Conservation (phyloP, 2,329 filamentous ascomycete species). For the Chaetomium globosum region DNA sequence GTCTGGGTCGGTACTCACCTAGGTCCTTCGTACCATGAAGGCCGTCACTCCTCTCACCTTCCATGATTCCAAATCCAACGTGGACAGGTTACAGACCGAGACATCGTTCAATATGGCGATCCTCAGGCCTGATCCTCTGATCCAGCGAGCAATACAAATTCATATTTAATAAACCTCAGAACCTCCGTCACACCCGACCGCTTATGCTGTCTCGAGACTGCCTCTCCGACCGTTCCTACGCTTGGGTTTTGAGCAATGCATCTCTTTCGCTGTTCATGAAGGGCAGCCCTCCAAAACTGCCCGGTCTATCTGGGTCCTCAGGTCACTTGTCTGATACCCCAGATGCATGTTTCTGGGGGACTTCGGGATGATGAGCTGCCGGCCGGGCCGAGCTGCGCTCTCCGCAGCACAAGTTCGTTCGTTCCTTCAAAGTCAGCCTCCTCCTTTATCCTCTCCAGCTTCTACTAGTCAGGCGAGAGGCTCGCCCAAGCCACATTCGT, state of each 20-base stretch:
- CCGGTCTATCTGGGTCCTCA: neutral
- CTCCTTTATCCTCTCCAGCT: too few relatives aligned
- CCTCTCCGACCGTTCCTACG: neutral
- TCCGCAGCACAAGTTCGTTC: neutral
- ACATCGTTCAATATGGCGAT: neutral
- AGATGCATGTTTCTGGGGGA: neutral
- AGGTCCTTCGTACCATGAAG: too few relatives aligned
- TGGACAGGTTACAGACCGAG: slow-evolving; percentile 1
- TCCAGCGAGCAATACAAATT: neutral
- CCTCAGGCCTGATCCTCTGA: slow-evolving; percentile 1
- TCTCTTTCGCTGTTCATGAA: neutral
- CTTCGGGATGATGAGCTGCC: slow-evolving; percentile 10
- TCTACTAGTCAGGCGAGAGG: neutral
- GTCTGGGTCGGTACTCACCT: too few relatives aligned
- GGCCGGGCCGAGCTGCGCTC: slow-evolving; percentile 7
- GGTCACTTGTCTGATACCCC: slow-evolving; percentile 1
- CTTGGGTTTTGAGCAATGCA: neutral
- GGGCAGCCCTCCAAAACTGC: neutral
- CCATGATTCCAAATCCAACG: neutral
- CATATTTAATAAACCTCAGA: neutral
- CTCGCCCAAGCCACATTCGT: neutral
- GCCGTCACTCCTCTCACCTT: neutral
- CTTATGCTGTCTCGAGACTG: neutral
- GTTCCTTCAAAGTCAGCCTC: neutral
- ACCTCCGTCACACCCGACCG: slow-evolving; percentile 1